phyloP scores from a whole-genome alignment of 148 eudicot genomes.

The Persicaria maculosa region DNA sequence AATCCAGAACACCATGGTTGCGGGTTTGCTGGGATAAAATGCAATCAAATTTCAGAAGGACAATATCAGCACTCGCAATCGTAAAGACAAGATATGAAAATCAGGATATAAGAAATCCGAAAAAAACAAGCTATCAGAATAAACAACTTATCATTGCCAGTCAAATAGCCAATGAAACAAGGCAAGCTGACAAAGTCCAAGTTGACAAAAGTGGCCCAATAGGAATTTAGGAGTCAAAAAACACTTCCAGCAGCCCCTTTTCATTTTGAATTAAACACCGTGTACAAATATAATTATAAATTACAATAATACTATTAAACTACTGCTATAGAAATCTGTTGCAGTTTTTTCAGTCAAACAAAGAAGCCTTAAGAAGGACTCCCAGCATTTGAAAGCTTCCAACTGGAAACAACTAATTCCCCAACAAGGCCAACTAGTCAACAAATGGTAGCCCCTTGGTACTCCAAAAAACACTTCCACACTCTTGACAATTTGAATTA shows the following conservation, averaged over 20 bases:
- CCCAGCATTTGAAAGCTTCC: not conserved
- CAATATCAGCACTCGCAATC: not conserved
- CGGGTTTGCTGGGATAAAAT: constrained; percentile 15
- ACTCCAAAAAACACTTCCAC: not conserved
- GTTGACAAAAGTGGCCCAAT: constrained; percentile 3
- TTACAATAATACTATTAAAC: not conserved
- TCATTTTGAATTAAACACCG: not conserved
- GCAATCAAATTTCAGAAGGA: not conserved
- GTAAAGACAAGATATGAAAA: not conserved
- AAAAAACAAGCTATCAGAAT: not conserved
- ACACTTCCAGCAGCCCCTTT: not conserved
- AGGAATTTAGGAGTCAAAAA: not conserved
- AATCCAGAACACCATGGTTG: constrained; percentile 86
- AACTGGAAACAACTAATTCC: not conserved
- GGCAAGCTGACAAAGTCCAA: constrained; percentile 1
- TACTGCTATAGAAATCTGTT: not conserved
- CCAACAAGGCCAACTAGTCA: not conserved
- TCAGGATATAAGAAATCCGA: not conserved
- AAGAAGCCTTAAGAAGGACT: not conserved
- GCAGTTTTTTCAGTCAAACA: not conserved
- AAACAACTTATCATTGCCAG: not conserved
- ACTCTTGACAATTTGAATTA: too few relatives aligned
- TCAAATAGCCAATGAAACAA: not conserved
- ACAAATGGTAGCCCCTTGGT: constrained; percentile 1
- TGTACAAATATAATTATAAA: not conserved